These are phyloP conservation scores for Septoria petroselini DNA, from an alignment of 2,329 filamentous ascomycete species.

Conservation along the genomic window DNA sequence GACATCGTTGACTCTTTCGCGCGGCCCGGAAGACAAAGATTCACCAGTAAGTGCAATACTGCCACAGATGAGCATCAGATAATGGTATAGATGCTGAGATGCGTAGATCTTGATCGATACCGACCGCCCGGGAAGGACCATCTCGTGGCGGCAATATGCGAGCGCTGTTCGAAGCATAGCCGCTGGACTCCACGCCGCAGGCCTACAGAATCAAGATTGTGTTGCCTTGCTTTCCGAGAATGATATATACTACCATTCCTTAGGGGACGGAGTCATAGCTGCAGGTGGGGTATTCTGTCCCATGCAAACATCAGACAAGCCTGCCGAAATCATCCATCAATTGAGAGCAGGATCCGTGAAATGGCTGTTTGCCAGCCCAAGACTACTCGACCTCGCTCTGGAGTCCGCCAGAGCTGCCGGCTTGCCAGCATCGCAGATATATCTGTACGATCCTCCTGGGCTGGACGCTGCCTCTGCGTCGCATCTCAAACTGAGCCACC, in stretches of 20 bases:
- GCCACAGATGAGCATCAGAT: background rate
- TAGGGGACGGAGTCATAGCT: slow-evolving; percentile 17
- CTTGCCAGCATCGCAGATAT: slow-evolving; percentile 41
- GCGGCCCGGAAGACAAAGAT: background rate
- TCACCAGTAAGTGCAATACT: background rate
- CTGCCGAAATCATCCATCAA: slow-evolving; percentile 5
- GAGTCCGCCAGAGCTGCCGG: slow-evolving; percentile 40
- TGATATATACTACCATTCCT: slow-evolving; percentile 16
- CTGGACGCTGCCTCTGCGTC: too few species aligned
- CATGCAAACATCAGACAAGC: slow-evolving; percentile 7
- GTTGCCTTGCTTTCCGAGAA: slow-evolving; percentile 15
- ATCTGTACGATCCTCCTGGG: slow-evolving; percentile 40
- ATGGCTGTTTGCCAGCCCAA: slow-evolving; percentile 30
- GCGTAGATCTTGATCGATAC: background rate
- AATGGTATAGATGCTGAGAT: background rate
- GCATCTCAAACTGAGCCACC: background rate
- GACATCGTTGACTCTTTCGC: background rate
- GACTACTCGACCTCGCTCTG: slow-evolving; percentile 21
- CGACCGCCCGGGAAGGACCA: background rate
- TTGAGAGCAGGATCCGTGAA: slow-evolving; percentile 23
- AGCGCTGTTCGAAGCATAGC: slow-evolving; percentile 13
- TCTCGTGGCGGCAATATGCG: slow-evolving; percentile 11
- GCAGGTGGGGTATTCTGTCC: slow-evolving; percentile 17
- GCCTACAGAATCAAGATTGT: slow-evolving; percentile 11
- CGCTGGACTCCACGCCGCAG: slow-evolving; percentile 5